Percentiles rank a stretch among this genome's conserved stretches.
phyloP scores from a whole-genome alignment of 345 rosid species.

The Gossypium sturtianum region DNA sequence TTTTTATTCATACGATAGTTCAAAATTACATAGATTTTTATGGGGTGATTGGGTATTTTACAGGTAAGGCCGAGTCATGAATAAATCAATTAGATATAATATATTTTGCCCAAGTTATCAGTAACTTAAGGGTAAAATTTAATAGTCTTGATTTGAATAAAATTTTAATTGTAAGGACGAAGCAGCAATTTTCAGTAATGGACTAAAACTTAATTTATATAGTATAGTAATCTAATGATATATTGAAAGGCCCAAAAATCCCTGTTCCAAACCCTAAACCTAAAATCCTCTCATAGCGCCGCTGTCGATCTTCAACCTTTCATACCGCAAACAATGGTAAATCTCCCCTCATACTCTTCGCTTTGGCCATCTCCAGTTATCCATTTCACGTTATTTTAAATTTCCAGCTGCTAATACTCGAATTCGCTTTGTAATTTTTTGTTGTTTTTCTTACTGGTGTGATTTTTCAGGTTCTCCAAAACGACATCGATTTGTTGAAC shows the following conservation, averaged over 20 bases:
- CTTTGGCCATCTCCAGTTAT: neutral
- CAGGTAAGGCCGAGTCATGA: too few species aligned
- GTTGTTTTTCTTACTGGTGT: neutral
- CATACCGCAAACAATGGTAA: constrained; percentile 3
- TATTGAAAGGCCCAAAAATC: neutral
- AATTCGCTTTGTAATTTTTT: neutral
- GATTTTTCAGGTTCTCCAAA: constrained; percentile 35
- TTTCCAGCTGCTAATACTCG: neutral
- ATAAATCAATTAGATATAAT: too few species aligned
- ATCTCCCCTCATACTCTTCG: neutral
- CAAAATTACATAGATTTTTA: too few species aligned
- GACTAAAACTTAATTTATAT: too few species aligned
- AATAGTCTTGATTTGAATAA: too few species aligned
- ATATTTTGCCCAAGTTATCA: too few species aligned
- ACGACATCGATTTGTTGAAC: constrained; percentile 44
- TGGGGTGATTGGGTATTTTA: too few species aligned
- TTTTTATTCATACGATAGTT: too few species aligned
- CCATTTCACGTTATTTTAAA: neutral
- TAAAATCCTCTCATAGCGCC: neutral
- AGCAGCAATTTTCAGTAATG: too few species aligned
- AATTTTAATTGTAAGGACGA: too few species aligned
- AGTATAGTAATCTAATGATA: too few species aligned
- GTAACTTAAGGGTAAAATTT: too few species aligned
- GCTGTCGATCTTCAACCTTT: neutral
- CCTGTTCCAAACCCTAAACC: neutral